Evolutionary conservation across 768 basidiomycete genomes (phyloP).

Genomic region (Cystobasidium onofrii): DNA sequence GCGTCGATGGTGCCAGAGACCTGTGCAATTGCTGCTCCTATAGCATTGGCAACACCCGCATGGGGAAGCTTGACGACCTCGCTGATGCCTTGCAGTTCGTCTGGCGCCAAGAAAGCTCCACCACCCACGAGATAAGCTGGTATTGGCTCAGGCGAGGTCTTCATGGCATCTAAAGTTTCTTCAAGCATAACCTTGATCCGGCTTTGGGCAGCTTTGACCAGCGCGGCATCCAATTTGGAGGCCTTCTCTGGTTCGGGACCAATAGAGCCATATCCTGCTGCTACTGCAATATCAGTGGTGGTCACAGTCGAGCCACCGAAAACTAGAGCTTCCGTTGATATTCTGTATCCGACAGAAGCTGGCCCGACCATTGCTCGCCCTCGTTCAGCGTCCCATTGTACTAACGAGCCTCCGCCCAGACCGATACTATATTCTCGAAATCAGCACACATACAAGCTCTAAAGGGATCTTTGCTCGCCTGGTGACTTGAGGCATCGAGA

Average conservation of each 20-base stretch:
- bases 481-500: constrained; percentile 56
- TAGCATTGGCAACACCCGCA: constrained; percentile 47
- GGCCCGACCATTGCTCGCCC: constrained; percentile 54
- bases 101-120: constrained; percentile 57
- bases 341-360: constrained; percentile 54
- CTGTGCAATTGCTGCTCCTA: constrained; percentile 54
- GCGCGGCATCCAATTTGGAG: constrained; percentile 35
- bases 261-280: constrained; percentile 42
- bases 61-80: constrained; percentile 52
- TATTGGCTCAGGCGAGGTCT: constrained; percentile 56
- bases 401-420: constrained; percentile 58
- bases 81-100: constrained; percentile 52
- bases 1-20: constrained; percentile 46
- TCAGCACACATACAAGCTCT: background rate
- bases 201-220: constrained; percentile 44
- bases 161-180: constrained; percentile 56
- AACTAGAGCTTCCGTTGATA: constrained; percentile 51
- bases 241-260: constrained; percentile 41
- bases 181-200: constrained; percentile 51
- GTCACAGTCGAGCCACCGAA: constrained; percentile 58
- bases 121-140: constrained; percentile 61
- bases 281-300: constrained; percentile 57
- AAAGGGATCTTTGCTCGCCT: constrained; percentile 39
- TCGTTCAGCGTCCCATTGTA: constrained; percentile 41
- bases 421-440: constrained; percentile 51